Percentiles rank a stretch among this genome's conserved stretches.
Conservation (phyloP, 1,284 basidiomycete species). For the Amylostereum chailletii region DNA sequence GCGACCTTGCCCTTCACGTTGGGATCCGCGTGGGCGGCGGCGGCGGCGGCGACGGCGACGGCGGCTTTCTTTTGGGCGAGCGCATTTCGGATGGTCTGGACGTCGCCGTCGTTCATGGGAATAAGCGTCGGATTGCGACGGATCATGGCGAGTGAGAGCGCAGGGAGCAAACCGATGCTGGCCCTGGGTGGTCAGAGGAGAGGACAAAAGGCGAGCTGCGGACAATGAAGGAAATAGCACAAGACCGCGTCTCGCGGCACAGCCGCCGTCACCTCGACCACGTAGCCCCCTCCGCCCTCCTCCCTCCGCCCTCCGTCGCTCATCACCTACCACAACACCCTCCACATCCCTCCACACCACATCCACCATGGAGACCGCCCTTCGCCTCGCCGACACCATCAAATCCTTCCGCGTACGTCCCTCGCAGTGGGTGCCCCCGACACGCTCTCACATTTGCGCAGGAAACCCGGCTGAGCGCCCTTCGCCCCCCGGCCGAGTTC, state of each 20-base stretch:
- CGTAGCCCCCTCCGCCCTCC: slow-evolving; percentile 6
- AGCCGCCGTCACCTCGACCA: neutral
- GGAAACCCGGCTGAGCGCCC: slow-evolving; percentile 79
- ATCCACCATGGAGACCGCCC: slow-evolving; percentile 45
- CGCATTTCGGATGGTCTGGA: slow-evolving; percentile 63
- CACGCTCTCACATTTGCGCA: slow-evolving; percentile 19
- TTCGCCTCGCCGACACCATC: slow-evolving; percentile 60
- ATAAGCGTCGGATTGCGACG: slow-evolving; percentile 68
- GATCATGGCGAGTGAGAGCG: slow-evolving; percentile 41
- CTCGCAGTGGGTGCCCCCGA: neutral
- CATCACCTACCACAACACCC: neutral
- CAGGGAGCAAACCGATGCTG: too few species aligned
- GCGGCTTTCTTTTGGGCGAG: slow-evolving; percentile 46
- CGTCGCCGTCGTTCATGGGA: slow-evolving; percentile 61
- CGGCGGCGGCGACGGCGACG: slow-evolving; percentile 18
- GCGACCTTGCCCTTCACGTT: slow-evolving; percentile 11
- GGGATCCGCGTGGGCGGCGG: slow-evolving; percentile 5
- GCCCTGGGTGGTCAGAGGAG: too few species aligned
- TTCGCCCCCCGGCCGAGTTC: slow-evolving; percentile 76
- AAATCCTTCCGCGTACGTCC: slow-evolving; percentile 62
- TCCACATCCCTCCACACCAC: neutral
- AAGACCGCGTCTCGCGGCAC: neutral
- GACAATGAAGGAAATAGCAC: neutral
- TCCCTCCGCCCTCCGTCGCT: slow-evolving; percentile 1
- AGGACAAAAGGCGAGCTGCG: slow-evolving; percentile 4